phyloP scores from a whole-genome alignment of 1,284 basidiomycete genomes.

The Lignosus rhinocerotis region DNA sequence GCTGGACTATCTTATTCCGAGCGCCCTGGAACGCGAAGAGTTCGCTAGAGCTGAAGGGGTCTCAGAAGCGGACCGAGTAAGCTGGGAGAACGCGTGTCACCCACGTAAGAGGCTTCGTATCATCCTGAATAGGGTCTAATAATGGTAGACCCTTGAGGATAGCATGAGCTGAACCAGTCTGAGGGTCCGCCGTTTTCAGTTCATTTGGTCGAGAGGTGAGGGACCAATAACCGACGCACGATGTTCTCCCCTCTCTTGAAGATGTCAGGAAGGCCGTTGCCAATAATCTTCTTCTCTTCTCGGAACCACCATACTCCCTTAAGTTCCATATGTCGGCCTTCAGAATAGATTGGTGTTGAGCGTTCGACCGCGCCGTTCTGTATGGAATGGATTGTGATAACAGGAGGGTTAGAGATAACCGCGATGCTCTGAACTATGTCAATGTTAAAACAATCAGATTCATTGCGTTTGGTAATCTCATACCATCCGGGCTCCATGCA shows the following conservation, averaged over 20 bases:
- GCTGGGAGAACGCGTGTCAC: constrained; percentile 15
- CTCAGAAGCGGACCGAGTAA: constrained; percentile 3
- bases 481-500: constrained; percentile 82
- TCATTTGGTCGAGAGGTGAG: not conserved
- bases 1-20: constrained; percentile 47
- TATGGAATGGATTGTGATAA: constrained; percentile 69
- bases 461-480: constrained; percentile 16
- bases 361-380: constrained; percentile 58
- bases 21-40: constrained; percentile 76
- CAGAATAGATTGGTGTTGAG: constrained; percentile 1
- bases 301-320: constrained; percentile 72
- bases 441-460: constrained; percentile 16
- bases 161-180: constrained; percentile 79
- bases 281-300: constrained; percentile 43
- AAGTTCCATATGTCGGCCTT: constrained; percentile 32
- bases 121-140: constrained; percentile 67
- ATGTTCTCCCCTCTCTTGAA: constrained; percentile 66
- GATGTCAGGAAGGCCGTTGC: constrained; percentile 65
- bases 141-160: constrained; percentile 67
- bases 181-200: constrained; percentile 4
- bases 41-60: constrained; percentile 59
- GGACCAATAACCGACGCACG: constrained; percentile 41
- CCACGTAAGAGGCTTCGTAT: constrained; percentile 63
- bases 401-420: constrained; percentile 67
- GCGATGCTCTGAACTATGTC: constrained; percentile 68